These are phyloP conservation scores for Jaapia argillacea DNA, from an alignment of 768 basidiomycete genomes.

Conservation along the genomic window DNA sequence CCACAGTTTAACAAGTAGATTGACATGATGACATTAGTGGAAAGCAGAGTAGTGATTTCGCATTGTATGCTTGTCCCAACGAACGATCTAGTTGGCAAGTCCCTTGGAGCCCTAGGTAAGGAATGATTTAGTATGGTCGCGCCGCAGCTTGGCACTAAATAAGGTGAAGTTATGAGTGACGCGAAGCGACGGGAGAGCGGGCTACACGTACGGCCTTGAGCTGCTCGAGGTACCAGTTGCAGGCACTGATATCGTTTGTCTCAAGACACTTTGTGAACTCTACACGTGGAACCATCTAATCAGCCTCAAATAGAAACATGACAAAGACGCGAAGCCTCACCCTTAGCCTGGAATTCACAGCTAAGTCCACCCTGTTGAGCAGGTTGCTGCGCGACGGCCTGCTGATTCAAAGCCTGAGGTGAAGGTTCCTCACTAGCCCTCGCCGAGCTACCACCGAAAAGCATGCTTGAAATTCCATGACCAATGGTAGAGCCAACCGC, in stretches of 20 bases:
- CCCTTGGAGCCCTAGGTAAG: too few species aligned
- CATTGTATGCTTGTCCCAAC: too few species aligned
- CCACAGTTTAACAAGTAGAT: too few species aligned
- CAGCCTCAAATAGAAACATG: constrained; percentile 3
- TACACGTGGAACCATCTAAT: neutral
- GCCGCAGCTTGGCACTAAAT: constrained; percentile 69
- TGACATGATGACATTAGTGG: too few species aligned
- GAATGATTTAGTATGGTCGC: constrained; percentile 36
- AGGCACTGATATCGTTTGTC: constrained; percentile 68
- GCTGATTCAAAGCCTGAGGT: constrained; percentile 30
- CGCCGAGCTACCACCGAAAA: constrained; percentile 62
- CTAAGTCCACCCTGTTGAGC: constrained; percentile 34
- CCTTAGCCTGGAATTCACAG: constrained; percentile 80
- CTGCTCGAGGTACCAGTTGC: constrained; percentile 82
- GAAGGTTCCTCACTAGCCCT: constrained; percentile 15
- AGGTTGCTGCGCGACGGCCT: constrained; percentile 34
- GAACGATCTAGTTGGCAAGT: too few species aligned
- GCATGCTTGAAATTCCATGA: constrained; percentile 84
- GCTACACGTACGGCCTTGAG: constrained; percentile 65
- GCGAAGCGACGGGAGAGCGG: neutral
- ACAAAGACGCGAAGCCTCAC: constrained; percentile 36
- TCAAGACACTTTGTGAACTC: constrained; percentile 84
- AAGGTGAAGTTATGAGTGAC: constrained; percentile 6
- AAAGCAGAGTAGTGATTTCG: too few species aligned
- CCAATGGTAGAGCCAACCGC: constrained; percentile 83